Base-by-base conservation (phyloP, 176 grass and related monocot species). In the Elymus sibiricus region DNA sequence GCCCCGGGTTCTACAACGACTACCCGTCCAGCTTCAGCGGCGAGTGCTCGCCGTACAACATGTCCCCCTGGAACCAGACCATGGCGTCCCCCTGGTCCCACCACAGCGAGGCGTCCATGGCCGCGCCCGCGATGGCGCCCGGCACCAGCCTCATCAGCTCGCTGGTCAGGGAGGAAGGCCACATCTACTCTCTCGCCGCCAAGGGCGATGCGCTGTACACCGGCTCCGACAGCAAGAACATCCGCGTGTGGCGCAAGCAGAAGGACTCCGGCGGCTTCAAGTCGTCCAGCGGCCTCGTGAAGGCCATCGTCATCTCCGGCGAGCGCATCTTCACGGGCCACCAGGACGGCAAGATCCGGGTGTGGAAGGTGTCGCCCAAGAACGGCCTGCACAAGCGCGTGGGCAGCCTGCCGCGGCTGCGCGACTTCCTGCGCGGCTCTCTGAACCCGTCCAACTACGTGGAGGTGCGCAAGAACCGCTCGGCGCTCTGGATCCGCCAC, bases 181-280 rank as follows among this genome's bases (percentile, higher is more conserved):
- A 98, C 77, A 98, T 98, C 86, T 95, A 98, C 86, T 98, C 95
- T 47, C 86, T 98, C 11, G 87, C 95, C 25, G 95, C 93, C 40
- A 85, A 91, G 60, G 84, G 73, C 12, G 91, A 95, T 80, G 86
- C 94, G 3, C 93, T 98, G 15, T 98, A 98, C 91, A 95, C 93
- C 1, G 95, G 95, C 9, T 98, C 93, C 1, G 95, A 98, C 84
- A 98, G 95, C 93, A 98, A 98, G 95, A 98, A 98, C 82, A 98
- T 98, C 87, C 86, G 95, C 85, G 89, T 98, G 0, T 98, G 95
- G 95, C 92, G 88, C 85, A 98, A 95, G 83, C 95, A 98, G 93
- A 85, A 95, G 85, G 95, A 98, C 77, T 93, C 92, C 24, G 93
- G 91, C 3, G 93, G 91, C 16, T 98, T 98, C 95, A 98, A 98